These are phyloP conservation scores for Ambrosiella beaveri DNA, from an alignment of 2,329 filamentous ascomycete species.

Conservation along the genomic window DNA sequence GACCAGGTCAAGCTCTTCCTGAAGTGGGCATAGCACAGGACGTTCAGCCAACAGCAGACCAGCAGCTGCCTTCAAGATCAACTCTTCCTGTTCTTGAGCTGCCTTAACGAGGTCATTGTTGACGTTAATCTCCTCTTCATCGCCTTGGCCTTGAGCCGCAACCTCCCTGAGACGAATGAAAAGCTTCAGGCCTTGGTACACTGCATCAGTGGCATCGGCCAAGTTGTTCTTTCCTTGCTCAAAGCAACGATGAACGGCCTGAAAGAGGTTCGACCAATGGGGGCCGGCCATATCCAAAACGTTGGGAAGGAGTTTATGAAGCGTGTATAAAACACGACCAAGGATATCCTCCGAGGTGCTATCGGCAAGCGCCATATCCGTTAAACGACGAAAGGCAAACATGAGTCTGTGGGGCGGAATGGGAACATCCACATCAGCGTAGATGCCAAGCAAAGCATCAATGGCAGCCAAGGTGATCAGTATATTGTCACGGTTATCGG, in stretches of 20 bases:
- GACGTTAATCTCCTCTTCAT: too few species aligned
- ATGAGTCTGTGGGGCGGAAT: conserved; percentile 53
- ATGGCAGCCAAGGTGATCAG: neutral
- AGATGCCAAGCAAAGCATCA: conserved; percentile 28
- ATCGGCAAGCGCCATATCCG: conserved; percentile 18
- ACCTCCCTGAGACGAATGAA: neutral
- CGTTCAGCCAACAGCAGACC: too few species aligned
- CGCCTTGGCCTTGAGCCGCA: too few species aligned
- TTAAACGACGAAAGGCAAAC: conserved; percentile 65
- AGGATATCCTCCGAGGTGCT: conserved; percentile 14
- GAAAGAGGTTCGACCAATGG: conserved; percentile 58
- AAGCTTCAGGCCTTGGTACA: neutral
- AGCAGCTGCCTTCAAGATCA: too few species aligned
- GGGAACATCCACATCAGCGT: conserved; percentile 34
- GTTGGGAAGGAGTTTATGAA: conserved; percentile 45
- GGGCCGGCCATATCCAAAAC: conserved; percentile 74
- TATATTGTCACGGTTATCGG: conserved; percentile 10
- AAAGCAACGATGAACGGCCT: conserved; percentile 22
- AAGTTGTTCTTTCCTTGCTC: neutral
- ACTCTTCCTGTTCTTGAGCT: too few species aligned
- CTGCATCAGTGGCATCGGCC: neutral
- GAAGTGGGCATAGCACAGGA: too few species aligned
- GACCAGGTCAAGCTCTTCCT: too few species aligned
- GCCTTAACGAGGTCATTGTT: too few species aligned
- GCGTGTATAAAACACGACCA: conserved; percentile 24